Evolutionary conservation across 352 stramenopile species (phyloP), one percentile per base, ranked within the genome.

Genomic region (Phytopythium delawarense): DNA sequence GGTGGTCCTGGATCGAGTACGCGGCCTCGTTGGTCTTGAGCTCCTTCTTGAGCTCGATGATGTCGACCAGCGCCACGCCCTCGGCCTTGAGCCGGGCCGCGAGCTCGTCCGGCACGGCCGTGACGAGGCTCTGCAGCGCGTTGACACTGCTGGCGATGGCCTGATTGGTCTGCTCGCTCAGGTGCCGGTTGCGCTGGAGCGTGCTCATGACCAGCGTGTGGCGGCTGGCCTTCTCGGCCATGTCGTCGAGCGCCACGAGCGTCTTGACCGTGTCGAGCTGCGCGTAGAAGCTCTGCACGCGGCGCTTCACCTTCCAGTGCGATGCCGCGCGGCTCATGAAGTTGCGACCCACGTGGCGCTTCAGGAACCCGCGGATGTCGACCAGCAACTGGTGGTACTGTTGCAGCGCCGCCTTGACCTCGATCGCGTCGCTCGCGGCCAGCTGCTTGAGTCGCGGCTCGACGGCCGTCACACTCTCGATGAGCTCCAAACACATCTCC

Each of bases 221-320:
- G 30, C 48, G 40, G 35, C 44, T 51, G 37, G 54, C 53, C 20
- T 18, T 25, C 39, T 65, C 55, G 34, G 57, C 28, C 37, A 54
- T 23, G 37, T 46, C 30, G 12, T 62, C 48, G 20, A 71, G 56
- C 6, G 34, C 28, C 16, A 69, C 39, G 16, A 55, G 32, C 4
- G 13, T 39, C 39, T 66, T 35, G 40, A 71, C 57, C 9, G 28
- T 15, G 11, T 66, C 50, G 16, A 60, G 48, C 5, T 66, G 23
- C n/a, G 40, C 39, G 59, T 70, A 60, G 49, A 70, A 70, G 9
- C 37, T 13, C 53, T 57, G 46, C 21, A 70, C 58, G n/a, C 59
- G 32, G 1, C 60, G 32, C 56, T 66, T 70, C 42, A 70, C 34
- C 56, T 59, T 60, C 54, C 54, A 63, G 37, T 67, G 55, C 13